Evolutionary conservation across 257 asterid species (phyloP).

Genomic region (Coffea eugenioides): DNA sequence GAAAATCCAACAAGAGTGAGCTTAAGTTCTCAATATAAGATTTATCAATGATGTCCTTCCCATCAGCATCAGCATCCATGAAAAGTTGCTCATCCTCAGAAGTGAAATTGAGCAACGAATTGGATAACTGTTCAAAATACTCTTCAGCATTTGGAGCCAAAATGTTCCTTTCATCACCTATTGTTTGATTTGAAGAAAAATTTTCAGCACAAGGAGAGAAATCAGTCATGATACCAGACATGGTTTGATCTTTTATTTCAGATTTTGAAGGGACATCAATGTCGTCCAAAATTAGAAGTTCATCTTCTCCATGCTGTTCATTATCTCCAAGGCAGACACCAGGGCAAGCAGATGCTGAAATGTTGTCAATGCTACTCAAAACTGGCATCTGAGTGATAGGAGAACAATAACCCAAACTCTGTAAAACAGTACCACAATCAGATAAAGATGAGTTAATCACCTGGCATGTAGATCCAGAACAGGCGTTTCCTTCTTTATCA

Average conservation of each 20-base stretch:
- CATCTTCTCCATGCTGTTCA: constrained; percentile 23
- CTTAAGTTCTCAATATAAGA: constrained; percentile 51
- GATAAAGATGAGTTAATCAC: constrained; percentile 15
- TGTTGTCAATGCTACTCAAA: constrained; percentile 33
- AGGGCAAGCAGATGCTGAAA: constrained; percentile 23
- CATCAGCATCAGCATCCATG: constrained; percentile 36
- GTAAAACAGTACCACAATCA: constrained; percentile 34
- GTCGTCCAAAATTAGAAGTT: constrained; percentile 24
- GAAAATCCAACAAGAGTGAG: constrained; percentile 60
- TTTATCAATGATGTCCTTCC: constrained; percentile 37
- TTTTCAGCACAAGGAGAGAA: constrained; percentile 38
- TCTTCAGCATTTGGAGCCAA: constrained; percentile 39
- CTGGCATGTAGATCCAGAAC: constrained; percentile 34
- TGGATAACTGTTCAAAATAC: constrained; percentile 40
- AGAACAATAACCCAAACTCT: constrained; percentile 36
- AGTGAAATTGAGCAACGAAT: constrained; percentile 39
- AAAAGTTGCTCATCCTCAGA: constrained; percentile 45
- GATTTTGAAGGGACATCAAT: constrained; percentile 21
- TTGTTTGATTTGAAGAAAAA: constrained; percentile 17
- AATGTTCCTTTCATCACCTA: constrained; percentile 14
- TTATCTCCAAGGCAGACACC: constrained; percentile 35
- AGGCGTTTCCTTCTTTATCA: constrained; percentile 24
- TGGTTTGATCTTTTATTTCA: constrained; percentile 23
- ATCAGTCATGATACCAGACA: constrained; percentile 27
- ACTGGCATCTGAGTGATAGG: constrained; percentile 37